Base-by-base conservation (phyloP, 2,329 filamentous ascomycete species). In the Phyllosticta citrichinensis region DNA sequence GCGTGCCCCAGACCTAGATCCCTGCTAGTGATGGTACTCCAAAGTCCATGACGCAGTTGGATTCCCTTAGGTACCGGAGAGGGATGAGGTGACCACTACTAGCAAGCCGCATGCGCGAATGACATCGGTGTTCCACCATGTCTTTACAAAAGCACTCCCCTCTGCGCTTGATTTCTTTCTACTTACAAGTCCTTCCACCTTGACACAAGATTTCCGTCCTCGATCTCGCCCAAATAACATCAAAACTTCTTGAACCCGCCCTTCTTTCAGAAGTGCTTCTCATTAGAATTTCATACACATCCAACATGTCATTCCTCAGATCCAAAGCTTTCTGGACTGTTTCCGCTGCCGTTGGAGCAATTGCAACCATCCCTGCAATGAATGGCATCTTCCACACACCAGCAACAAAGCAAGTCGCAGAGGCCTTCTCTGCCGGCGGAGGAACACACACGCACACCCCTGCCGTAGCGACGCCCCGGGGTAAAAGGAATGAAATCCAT, bases 331-430 rank as follows among this genome's bases (percentile, higher is more conserved):
- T 60, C 51, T 58, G 58, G 52, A 27, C 6, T 25, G 52, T 63
- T 17, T 53, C 35, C 14, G 52, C 68, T 27, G 68, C 67, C 57
- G 67, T 70, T 17, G 71, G 72, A 62, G 69, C 73, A 63, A 65
- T 65, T 57, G 73, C 73, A 66, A 70, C 73, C 65, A 65, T 72
- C 57, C 67, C 68, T 63, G 72, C 72, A 69, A 68, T 71, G 61
- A 68, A 68, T 58, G 71, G 73, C 71, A 69, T 71, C 11, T 72
- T 71, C 66, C 72, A 72, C 66, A 74, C 71, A 25, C 65, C 66
- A 51, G 71, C 63, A 35, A 63, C 69, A n/a, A 64, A 71, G 64
- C 71, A 72, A 61, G 69, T 74, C 52, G 71, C 72, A 60, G 66
- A 71, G 56, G 67, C 70, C 24, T 74, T 66, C 62, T 67, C 69